Evolutionary conservation across 106 monocot species (phyloP), one percentile per base, ranked within the genome.

Genomic region (Acorus gramineus): DNA sequence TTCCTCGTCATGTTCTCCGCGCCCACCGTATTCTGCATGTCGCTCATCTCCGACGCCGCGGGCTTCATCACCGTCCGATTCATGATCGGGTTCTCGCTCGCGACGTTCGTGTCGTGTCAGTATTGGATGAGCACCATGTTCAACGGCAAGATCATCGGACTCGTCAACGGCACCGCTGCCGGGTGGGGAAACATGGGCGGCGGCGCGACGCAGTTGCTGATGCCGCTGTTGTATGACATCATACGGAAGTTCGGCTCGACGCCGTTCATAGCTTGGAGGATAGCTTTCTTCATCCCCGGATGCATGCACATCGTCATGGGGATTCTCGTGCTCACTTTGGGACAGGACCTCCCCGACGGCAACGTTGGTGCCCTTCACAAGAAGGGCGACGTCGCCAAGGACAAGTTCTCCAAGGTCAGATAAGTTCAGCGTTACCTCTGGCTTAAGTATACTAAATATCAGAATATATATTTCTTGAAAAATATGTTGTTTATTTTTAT

Each of bases 71-170:
- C 59, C 5, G 71, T 91, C 42, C 62, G 91, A 8, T 91, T 91
- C 81, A 48, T 91, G 56, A 91, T 79, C 28, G 91, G 91, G 1
- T 91, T 91, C 69, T 91, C 91, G 4, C 77, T 91, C 44, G 91
- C 91, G 8, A 86, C 84, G 11, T 91, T 91, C 71, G 86, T 91
- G 14, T 81, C 81, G 2, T 84, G 83, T 64, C 91, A 91, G 74
- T 91, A 84, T 71, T 91, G 91, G 91, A 91, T 91, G 91, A 91
- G 91, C 76, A 81, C 91, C 59, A 91, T 91, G 91, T 91, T 86
- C 79, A 84, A 81, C 65, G 65, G 73, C 66, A 69, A 78, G 67
- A 86, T 84, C 54, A 83, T 91, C 55, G 91, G 86, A 8, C 14
- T 71, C 6, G 91, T 68, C 4, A 91, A 91, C 66, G 86, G 91